A percentile compares a stretch with the other conserved stretches of the same genome.
phyloP scores from a whole-genome alignment of 2,329 filamentous ascomycete genomes.

The Colletotrichum sp. region DNA sequence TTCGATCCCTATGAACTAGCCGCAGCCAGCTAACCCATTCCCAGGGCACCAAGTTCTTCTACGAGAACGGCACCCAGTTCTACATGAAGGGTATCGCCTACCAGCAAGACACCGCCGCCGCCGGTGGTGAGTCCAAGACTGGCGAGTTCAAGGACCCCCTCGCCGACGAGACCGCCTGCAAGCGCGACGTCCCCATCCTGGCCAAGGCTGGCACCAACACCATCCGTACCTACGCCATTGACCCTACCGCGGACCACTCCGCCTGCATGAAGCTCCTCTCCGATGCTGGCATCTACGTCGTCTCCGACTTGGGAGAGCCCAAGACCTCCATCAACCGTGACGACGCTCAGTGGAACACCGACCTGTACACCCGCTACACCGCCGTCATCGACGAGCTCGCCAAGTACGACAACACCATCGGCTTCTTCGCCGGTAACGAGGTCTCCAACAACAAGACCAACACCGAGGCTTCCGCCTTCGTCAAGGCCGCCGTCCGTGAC shows the following conservation, averaged over 20 bases:
- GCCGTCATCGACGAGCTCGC: slow-evolving; percentile 80
- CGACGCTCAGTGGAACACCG: slow-evolving; percentile 77
- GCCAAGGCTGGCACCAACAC: slow-evolving; percentile 83
- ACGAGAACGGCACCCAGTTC: slow-evolving; percentile 70
- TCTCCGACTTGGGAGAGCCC: slow-evolving; percentile 89
- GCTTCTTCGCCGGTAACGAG: slow-evolving; percentile 99
- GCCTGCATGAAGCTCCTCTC: slow-evolving; percentile 85
- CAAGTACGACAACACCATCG: slow-evolving; percentile 88
- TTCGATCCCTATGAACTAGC: background rate
- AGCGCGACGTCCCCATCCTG: slow-evolving; percentile 85
- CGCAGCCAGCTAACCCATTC: slow-evolving; percentile 12
- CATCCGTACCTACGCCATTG: slow-evolving; percentile 93
- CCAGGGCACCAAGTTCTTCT: slow-evolving; percentile 87
- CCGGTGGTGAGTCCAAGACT: slow-evolving; percentile 51
- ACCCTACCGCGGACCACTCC: slow-evolving; percentile 79
- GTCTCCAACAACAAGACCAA: slow-evolving; percentile 90
- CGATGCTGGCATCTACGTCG: slow-evolving; percentile 90
- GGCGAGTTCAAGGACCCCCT: slow-evolving; percentile 82
- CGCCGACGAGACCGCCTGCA: slow-evolving; percentile 72
- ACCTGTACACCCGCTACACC: slow-evolving; percentile 82
- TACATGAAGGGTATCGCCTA: slow-evolving; percentile 95
- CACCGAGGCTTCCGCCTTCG: slow-evolving; percentile 88
- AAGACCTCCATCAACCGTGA: slow-evolving; percentile 84
- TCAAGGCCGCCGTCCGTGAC: slow-evolving; percentile 97
- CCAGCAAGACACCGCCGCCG: slow-evolving; percentile 76